phyloP scores from a whole-genome alignment of 352 stramenopile species.

The Globisporangium spiculum region DNA sequence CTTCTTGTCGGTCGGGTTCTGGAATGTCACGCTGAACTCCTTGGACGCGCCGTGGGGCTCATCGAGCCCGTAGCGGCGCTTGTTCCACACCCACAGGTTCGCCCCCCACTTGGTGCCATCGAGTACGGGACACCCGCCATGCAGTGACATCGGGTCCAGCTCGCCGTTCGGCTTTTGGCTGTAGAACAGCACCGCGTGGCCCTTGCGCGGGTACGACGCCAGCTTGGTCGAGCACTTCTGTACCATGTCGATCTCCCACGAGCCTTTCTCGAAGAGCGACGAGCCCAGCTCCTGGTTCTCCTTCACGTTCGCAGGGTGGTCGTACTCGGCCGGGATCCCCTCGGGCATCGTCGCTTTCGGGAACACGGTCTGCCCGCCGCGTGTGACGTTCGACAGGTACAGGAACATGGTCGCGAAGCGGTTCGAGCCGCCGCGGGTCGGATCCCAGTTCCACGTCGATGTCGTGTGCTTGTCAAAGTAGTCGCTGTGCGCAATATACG shows the following conservation, averaged over 20 bases:
- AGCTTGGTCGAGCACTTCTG: conserved; percentile 75
- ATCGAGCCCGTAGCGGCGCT: conserved; percentile 67
- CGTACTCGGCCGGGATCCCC: conserved; percentile 51
- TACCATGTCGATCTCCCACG: conserved; percentile 79
- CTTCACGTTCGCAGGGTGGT: conserved; percentile 41
- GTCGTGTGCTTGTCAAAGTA: conserved; percentile 82
- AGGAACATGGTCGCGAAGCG: conserved; percentile 83
- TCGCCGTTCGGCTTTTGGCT: conserved; percentile 93
- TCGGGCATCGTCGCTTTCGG: conserved; percentile 69
- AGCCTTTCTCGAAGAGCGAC: conserved; percentile 60
- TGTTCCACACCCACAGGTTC: conserved; percentile 98
- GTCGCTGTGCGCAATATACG: conserved; percentile 94
- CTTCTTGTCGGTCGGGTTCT: conserved; percentile 52
- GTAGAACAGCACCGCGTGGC: conserved; percentile 97
- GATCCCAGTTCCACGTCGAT: conserved; percentile 72
- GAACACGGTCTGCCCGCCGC: conserved; percentile 84
- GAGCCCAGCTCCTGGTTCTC: conserved; percentile 40
- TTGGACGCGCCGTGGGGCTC: conserved; percentile 21
- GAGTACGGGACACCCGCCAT: conserved; percentile 96
- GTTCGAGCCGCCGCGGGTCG: conserved; percentile 68
- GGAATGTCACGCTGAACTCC: conserved; percentile 60
- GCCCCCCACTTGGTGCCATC: conserved; percentile 95
- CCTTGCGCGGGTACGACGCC: conserved; percentile 77
- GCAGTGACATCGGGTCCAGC: conserved; percentile 80
- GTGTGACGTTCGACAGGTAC: conserved; percentile 79